phyloP scores from a whole-genome alignment of 768 basidiomycete species.

The Boletus pseudo-olivaceus region DNA sequence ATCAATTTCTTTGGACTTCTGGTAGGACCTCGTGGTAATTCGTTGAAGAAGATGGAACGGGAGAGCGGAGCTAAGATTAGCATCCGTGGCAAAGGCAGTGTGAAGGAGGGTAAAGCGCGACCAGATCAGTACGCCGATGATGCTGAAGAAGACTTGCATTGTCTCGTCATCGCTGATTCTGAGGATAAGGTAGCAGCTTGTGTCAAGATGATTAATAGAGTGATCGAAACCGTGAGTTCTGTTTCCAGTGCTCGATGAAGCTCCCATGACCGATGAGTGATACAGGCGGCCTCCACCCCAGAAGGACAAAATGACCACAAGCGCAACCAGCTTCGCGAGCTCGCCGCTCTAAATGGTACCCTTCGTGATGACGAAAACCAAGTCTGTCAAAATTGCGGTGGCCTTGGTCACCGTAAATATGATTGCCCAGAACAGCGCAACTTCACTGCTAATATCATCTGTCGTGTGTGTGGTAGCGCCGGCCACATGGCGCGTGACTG shows the following conservation, averaged over 20 bases:
- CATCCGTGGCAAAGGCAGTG: slow-evolving; percentile 96
- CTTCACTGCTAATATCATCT: slow-evolving; percentile 99
- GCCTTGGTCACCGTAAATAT: slow-evolving; percentile 95
- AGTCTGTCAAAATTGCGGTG: slow-evolving; percentile 95
- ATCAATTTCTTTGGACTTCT: slow-evolving; percentile 99
- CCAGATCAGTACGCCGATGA: slow-evolving; percentile 94
- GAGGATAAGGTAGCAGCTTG: slow-evolving; percentile 90
- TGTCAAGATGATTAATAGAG: slow-evolving; percentile 93
- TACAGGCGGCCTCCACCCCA: slow-evolving; percentile 94
- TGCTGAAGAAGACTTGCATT: slow-evolving; percentile 98
- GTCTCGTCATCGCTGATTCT: slow-evolving; percentile 89
- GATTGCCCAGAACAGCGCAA: slow-evolving; percentile 98
- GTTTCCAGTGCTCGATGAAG: neutral
- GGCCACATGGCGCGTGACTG: slow-evolving; percentile 99
- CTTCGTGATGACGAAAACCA: slow-evolving; percentile 99
- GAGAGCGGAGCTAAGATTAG: slow-evolving; percentile 98
- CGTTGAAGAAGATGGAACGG: slow-evolving; percentile 99
- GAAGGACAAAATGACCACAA: slow-evolving; percentile 99
- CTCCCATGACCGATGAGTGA: neutral
- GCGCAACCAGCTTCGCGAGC: slow-evolving; percentile 95
- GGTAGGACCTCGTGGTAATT: slow-evolving; percentile 97
- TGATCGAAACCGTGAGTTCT: slow-evolving; percentile 89
- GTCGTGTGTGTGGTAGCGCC: slow-evolving; percentile 95
- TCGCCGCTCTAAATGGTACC: slow-evolving; percentile 96
- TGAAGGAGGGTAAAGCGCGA: slow-evolving; percentile 97